Conservation (phyloP, 441 rosid genomes). For the Capsella rubella region DNA sequence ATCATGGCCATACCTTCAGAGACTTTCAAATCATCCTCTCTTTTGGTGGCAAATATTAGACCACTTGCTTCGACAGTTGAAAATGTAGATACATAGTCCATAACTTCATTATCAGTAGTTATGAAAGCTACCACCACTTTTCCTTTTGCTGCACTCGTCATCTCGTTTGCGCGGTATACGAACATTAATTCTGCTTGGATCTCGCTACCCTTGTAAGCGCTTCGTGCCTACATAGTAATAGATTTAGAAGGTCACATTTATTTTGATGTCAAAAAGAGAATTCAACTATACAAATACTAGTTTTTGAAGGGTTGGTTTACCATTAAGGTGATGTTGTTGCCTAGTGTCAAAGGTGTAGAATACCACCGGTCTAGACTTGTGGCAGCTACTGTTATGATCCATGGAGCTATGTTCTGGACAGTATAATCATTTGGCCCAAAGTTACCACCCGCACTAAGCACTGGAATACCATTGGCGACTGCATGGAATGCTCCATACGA, state of each 20-base stretch:
- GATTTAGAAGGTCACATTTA: slow-evolving; percentile 10
- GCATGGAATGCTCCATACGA: slow-evolving; percentile 75
- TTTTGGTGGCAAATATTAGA: neutral
- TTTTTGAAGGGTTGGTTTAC: slow-evolving; percentile 10
- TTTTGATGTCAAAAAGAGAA: neutral
- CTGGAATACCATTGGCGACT: slow-evolving; percentile 62
- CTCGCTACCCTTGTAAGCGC: neutral
- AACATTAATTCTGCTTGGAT: slow-evolving; percentile 13
- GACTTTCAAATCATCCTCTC: neutral
- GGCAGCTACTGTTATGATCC: slow-evolving; percentile 74
- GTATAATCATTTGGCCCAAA: slow-evolving; percentile 47
- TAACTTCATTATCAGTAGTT: neutral
- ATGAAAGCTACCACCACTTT: slow-evolving; percentile 24
- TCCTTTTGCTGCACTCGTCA: neutral
- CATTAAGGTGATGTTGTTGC: slow-evolving; percentile 41
- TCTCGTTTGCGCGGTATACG: neutral
- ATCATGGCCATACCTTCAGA: neutral
- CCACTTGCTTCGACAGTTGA: neutral
- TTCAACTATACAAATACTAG: neutral
- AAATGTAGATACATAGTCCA: fast-evolving
- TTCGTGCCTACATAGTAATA: slow-evolving; percentile 29
- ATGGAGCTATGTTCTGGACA: slow-evolving; percentile 62
- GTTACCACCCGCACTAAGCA: slow-evolving; percentile 67
- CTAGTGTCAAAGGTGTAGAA: slow-evolving; percentile 45
- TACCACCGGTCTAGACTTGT: slow-evolving; percentile 61